Evolutionary conservation across 345 rosid genomes (phyloP), one percentile per base, ranked within the genome.

Genomic region (Fremontodendron californicum): DNA sequence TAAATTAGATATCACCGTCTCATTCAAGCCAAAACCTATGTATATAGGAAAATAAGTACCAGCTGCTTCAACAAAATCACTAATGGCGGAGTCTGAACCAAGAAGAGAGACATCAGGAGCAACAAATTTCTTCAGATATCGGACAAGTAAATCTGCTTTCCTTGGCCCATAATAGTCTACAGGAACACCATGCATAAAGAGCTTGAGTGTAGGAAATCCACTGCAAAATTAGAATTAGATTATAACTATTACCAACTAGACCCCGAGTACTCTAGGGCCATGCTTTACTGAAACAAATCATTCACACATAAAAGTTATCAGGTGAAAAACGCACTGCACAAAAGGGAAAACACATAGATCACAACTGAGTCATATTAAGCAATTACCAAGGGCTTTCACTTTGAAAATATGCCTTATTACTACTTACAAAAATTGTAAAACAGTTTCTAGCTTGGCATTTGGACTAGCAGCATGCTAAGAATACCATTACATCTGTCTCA

Each of bases 91-190:
- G 73, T 92, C 94, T 29, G 97, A 93, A 68, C 80, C 74, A 73
- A 96, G 94, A 76, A 90, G 31, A 2, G 98, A 80, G 63, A 93
- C 97, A 91, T 96, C 88, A 49, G 96, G 93, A 80, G 99, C 94
- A 49, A 96, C 94, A 75, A 91, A 93, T 85, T 96, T 96, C 90
- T 84, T 92, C 83, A 96, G 83, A 75, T 89, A 90, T 25, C 87
- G 92, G 51, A 96, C 94, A 21, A 93, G 96, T 71, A 89, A 82
- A 29, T 92, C 95, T 10, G 99, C 89, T 86, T 92, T 90, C 79
- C 99, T 89, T 0, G 98, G 98, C 60, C 99, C 99, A 52, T 88
- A 69, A 75, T 96, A 96, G 45, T 92, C 98, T 60, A 86, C 82
- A 23, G 96, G 88, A 65, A 91, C 89, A 46, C 99, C 99, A 78